Percentiles rank a stretch among this genome's conserved stretches.
These are phyloP conservation scores for Cunninghamia lanceolata DNA, from an alignment of 75 land plant genomes.

Conservation along the genomic window DNA sequence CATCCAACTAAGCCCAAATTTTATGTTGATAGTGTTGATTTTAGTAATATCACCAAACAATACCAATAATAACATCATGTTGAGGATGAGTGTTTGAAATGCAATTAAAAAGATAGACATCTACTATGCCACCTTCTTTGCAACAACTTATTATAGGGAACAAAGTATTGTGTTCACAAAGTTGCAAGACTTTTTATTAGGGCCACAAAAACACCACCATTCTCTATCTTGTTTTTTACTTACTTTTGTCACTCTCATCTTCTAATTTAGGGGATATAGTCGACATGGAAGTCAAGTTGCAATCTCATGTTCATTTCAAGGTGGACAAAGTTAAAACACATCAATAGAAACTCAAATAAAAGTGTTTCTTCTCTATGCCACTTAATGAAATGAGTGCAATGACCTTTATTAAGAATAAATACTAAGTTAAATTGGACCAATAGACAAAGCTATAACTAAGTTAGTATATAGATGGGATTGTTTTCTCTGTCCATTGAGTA, in stretches of 20 bases:
- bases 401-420: too few relatives aligned
- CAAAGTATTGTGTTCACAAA: background rate
- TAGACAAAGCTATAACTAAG: too few relatives aligned
- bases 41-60: background rate
- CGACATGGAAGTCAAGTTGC: background rate
- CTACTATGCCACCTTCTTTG: background rate
- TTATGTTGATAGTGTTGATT: too few relatives aligned
- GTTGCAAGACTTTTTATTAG: constrained; percentile 25
- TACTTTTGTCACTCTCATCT: too few relatives aligned
- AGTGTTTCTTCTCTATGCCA: too few relatives aligned
- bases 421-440: too few relatives aligned
- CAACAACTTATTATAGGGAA: background rate
- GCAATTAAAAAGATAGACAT: background rate
- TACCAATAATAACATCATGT: background rate
- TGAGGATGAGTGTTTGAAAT: background rate
- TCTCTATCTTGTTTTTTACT: background rate
- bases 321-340: background rate
- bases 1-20: background rate
- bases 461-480: too few relatives aligned
- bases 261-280: background rate
- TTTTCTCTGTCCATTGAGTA: too few relatives aligned
- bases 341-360: background rate
- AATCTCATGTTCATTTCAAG: background rate
- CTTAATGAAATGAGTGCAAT: too few relatives aligned
- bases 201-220: constrained; percentile 30